Evolutionary conservation across 192 early-diverging fungal species (phyloP), one percentile per base, ranked within the genome.

Genomic region (Kappamyces sp.): DNA sequence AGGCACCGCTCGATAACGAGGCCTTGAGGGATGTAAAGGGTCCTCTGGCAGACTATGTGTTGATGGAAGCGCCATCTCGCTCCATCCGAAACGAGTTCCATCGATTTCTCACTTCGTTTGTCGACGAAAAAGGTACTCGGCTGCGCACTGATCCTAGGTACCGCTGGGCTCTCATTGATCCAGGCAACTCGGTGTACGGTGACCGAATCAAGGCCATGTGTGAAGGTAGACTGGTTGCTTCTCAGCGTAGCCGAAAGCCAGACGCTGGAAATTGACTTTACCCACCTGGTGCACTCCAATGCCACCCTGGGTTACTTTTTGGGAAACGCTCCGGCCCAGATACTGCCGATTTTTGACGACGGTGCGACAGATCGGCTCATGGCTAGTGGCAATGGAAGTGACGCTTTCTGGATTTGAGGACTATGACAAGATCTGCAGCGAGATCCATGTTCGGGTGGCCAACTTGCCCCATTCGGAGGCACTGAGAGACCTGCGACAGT

Each of bases 141-240:
- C n/a, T n/a, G n/a, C n/a, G n/a, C n/a, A n/a, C n/a, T n/a, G n/a
- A n/a, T n/a, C n/a, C n/a, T n/a, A n/a, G n/a, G n/a, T n/a, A n/a
- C n/a, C n/a, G n/a, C n/a, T n/a, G n/a, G n/a, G n/a, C n/a, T n/a
- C n/a, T n/a, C n/a, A n/a, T n/a, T n/a, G n/a, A n/a, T n/a, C n/a
- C n/a, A n/a, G 91, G 90, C 57, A 86, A 86, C 33, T 93, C 90
- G 14, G 87, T 98, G 4, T 98, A 98, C 57, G 93, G 92, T 60
- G 86, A 93, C 62, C 77, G 88, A 15, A 95, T 98, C 65, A 77
- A 86, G 45, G 78, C 79, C 41, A 84, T 98, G 78, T 90, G 92
- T 70, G 86, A 89, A 62, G 69, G 72, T 77, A 43, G 4, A 48
- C 15, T 4, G 29, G 15, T 4, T 5, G 40, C 4, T 59, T 59